Evolutionary conservation across 768 basidiomycete genomes (phyloP), one percentile per base, ranked within the genome.

Genomic region (Russula brevipes): DNA sequence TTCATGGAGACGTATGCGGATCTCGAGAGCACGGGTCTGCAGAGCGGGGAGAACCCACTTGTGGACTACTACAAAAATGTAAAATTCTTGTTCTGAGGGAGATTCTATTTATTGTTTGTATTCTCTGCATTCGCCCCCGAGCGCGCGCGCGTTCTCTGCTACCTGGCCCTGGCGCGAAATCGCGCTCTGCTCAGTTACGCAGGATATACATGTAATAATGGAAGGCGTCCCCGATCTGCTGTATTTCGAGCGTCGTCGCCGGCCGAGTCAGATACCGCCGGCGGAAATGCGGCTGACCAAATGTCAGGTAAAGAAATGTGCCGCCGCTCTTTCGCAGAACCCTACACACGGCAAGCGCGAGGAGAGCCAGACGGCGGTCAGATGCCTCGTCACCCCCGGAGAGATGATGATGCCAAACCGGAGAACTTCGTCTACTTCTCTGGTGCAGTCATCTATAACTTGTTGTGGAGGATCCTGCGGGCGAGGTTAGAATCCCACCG

Each of bases 31-130:
- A 97, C 96, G 24, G 80, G 79, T 50, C 74, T 94, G 58, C 78
- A 77, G 65, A 94, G 83, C 72, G 92, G 94, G 55, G 91, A 91
- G 75, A 95, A 94, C 72, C 91, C 94, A 7, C 80, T 97, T 80
- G 70, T 94, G 60, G 85, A 88, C 68, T 94, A 88, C 73, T 98
- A 97, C 73, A 83, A 88, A 75, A 97, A 97, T 76, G 94, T 94
- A 64, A 94, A 94, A 74, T 87, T 97, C 72, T 77, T 96, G 70
- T 96, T 96, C 69, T 96, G 68, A 80, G 24, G 24, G 24, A 1
- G 36, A 44, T 44, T 10, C 38, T 39, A 42, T 33, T n/a, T 30
- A 36, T n/a, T 44, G 12, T 5, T 33, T 49, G 12, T 2, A 30
- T 41, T 11, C 24, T 44, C 49, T 9, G n/a, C 36, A 7, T 33